Evolutionary conservation across 2,329 filamentous ascomycete species (phyloP), one percentile per base, ranked within the genome.

Genomic region (Pseudogymnoascus sp.): DNA sequence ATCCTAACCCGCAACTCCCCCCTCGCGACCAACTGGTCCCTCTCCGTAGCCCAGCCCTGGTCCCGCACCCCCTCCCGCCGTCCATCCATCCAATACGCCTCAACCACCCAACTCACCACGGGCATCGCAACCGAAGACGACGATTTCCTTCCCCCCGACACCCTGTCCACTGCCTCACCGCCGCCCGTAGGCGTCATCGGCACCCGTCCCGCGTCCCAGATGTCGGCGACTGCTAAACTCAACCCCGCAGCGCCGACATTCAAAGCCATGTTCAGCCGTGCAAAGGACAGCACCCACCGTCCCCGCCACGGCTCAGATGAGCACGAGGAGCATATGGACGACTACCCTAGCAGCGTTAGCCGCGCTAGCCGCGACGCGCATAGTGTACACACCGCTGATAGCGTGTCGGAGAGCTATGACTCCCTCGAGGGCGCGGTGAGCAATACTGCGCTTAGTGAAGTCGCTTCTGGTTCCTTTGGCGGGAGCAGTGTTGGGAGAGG

Each of bases 171-270:
- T 0, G 77, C 78, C 3, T 80, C 81, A 11, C 81, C 83, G 5
- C 83, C 81, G 62, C 81, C 86, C 51, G 82, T 88, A 2, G 85
- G 86, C 21, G 82, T 88, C 0, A 97, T 97, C 68, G 93, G 93
- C 23, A 96, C 91, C 57, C 86, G 87, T 2, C 91, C 89, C 11
- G 54, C 66, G 16, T 72, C 72, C 11, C 79, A 80, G 71, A 78
- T 87, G 72, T 75, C 86, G 74, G 78, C 87, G 72, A 75, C 86
- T 74, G 77, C 76, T 62, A 73, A 74, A 70, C 81, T 97, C 29
- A 97, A 99, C 70, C 95, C 95, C 6, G 85, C 90, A 5, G 95
- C 93, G 0, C 93, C 93, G 7, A 90, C 89, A 0, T 97, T 97
- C 73, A 93, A 89, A 75, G 87, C 83, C 8, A 83, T 86, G 39